Percentiles rank a stretch among this genome's conserved stretches.
phyloP scores from a whole-genome alignment of 345 rosid genomes.

The Cochlearia excelsa region DNA sequence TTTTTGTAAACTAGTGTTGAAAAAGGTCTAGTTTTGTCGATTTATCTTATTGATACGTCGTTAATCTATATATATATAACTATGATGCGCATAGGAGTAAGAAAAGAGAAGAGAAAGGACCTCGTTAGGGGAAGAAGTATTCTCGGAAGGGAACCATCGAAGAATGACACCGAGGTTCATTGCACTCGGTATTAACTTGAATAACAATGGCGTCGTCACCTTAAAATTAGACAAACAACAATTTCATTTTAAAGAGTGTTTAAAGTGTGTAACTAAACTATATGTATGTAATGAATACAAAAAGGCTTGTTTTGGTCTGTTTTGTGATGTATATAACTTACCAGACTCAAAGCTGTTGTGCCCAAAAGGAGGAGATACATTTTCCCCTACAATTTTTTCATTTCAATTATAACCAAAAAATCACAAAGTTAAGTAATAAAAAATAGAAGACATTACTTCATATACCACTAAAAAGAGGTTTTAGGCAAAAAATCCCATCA shows the following conservation, averaged over 20 bases:
- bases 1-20: too few relatives aligned
- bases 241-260: not conserved
- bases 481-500: too few relatives aligned
- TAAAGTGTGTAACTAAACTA: too few relatives aligned
- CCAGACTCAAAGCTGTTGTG: slow-evolving; percentile 95
- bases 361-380: slow-evolving; percentile 99
- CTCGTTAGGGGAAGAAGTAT: slow-evolving; percentile 51
- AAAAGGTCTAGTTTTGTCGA: too few relatives aligned
- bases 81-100: not conserved
- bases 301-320: not conserved
- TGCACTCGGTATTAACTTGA: slow-evolving; percentile 79
- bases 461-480: too few relatives aligned
- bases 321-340: slow-evolving; percentile 31
- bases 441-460: too few relatives aligned
- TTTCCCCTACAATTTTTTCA: slow-evolving; percentile 64
- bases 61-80: too few relatives aligned
- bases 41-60: too few relatives aligned
- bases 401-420: not conserved
- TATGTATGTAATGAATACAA: not conserved
- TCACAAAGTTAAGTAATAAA: not conserved
- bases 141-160: slow-evolving; percentile 84
- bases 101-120: slow-evolving; percentile 39
- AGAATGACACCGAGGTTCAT: slow-evolving; percentile 81
- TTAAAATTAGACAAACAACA: slow-evolving; percentile 30
- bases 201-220: slow-evolving; percentile 91